Base-by-base conservation (phyloP, 345 rosid species). In the Cardiospermum halicacabum region DNA sequence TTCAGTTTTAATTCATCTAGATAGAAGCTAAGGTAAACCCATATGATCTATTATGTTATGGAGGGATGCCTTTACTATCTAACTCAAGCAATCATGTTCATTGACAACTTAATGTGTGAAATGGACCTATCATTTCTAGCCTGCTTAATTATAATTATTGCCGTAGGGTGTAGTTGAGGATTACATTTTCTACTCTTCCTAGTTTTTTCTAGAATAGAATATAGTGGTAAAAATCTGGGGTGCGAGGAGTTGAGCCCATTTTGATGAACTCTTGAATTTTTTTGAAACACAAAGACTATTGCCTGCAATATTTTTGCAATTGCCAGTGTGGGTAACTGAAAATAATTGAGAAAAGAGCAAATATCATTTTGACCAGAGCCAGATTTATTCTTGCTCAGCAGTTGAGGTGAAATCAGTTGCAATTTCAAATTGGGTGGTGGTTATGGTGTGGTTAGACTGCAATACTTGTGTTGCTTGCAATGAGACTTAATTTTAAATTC, bases 51-150 rank as follows among this genome's bases (percentile, higher is more conserved):
- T 11, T 21, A 7, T 27, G 1, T 53, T 39, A 24, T 55, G 12
- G n/a, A n/a, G n/a, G n/a, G n/a, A 22, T 61, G 40, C 30, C 7
- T 60, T 65, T 11, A 39, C 36, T 64, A 19, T 10, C 31, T 68
- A 61, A 24, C 39, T 40, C 48, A 48, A 26, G 28, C 3, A 40
- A 40, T 27, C 26, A 39, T 34, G 16, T 53, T 36, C 24, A n/a
- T 53, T 32, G 40, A 25, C 15, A 37, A 39, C 8, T 50, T 65
- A 13, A 26, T 26, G 7, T 53, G 21, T 40, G 50, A 36, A 53
- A 11, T 36, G 16, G 34, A 58, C 16, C 34, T 51, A 50, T 36
- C 19, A 18, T 37, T 36, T 64, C 5, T 48, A 30, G 19, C 24
- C 42, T 51, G 32, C 12, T 64, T 48, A 9, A 24, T 51, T 51